A percentile compares a stretch with the other conserved stretches of the same genome.
Conservation (phyloP, 2,329 filamentous ascomycete genomes). For the Calonectria henricotiae region DNA sequence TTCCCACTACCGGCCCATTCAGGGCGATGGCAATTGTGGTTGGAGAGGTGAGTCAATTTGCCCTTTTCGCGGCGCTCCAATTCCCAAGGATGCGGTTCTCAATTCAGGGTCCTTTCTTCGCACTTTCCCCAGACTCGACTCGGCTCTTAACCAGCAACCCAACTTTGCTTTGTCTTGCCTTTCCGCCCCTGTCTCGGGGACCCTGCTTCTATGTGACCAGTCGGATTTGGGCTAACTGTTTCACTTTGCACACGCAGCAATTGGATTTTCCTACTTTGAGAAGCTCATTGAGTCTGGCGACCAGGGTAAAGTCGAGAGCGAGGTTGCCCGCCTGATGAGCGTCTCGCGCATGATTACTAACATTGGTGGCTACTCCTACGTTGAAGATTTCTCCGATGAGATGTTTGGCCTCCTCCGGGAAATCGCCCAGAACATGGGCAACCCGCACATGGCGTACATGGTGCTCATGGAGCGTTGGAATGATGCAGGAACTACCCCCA, state of each 20-base stretch:
- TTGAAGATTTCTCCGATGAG: constrained; percentile 88
- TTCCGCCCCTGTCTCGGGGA: constrained; percentile 44
- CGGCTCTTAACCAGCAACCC: constrained; percentile 34
- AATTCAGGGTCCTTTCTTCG: constrained; percentile 27
- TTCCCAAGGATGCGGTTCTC: constrained; percentile 24
- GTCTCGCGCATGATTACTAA: constrained; percentile 80
- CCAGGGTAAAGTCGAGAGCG: constrained; percentile 76
- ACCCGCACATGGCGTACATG: constrained; percentile 71
- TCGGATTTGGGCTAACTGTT: constrained; percentile 32
- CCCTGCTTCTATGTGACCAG: constrained; percentile 30
- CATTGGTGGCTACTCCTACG: constrained; percentile 80
- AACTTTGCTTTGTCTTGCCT: constrained; percentile 41
- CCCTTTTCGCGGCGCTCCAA: constrained; percentile 29
- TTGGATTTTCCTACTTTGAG: constrained; percentile 95
- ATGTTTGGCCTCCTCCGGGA: constrained; percentile 79
- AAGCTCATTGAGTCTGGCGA: constrained; percentile 81
- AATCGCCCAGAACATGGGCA: constrained; percentile 73
- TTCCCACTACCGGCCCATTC: constrained; percentile 88
- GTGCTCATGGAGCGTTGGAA: constrained; percentile 82
- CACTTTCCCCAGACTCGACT: constrained; percentile 19
- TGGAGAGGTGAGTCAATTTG: constrained; percentile 86
- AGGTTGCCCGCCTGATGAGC: constrained; percentile 80
- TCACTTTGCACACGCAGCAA: constrained; percentile 71
- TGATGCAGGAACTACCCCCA: constrained; percentile 75
- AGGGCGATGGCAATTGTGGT: constrained; percentile 96